Evolutionary conservation across 192 early-diverging fungal genomes (phyloP).

Genomic region (Backusella circina): DNA sequence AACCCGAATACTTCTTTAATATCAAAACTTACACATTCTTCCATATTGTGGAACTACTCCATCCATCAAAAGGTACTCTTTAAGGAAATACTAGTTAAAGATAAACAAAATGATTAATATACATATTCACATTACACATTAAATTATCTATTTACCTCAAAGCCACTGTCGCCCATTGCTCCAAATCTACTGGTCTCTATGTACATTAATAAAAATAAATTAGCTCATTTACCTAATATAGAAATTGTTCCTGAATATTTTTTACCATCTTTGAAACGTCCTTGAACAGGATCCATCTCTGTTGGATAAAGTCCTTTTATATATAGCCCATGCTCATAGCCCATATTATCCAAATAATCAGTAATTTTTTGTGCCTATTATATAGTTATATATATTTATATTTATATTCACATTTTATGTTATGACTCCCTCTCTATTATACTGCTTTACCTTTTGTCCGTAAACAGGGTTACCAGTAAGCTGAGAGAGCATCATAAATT

Average conservation of each 20-base stretch:
- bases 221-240: conserved; percentile 43
- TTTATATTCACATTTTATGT: not conserved
- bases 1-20: not conserved
- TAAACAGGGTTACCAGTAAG: conserved; percentile 68
- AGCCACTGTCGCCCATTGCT: conserved; percentile 52
- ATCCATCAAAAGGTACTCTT: conserved; percentile 49
- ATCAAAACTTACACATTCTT: conserved; percentile 33
- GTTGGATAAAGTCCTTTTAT: conserved; percentile 66
- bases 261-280: conserved; percentile 27
- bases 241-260: conserved; percentile 17
- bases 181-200: conserved; percentile 32
- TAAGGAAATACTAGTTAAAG: conserved; percentile 48
- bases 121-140: not conserved
- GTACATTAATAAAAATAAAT: conserved; percentile 32
- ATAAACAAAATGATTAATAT: not conserved
- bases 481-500: conserved; percentile 77
- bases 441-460: conserved; percentile 44
- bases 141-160: conserved; percentile 43
- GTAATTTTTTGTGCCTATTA: conserved; percentile 31
- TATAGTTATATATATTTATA: not conserved
- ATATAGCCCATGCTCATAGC: conserved; percentile 17
- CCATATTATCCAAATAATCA: conserved; percentile 23
- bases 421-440: not conserved
- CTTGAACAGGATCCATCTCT: conserved; percentile 35
- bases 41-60: conserved; percentile 28